These are phyloP conservation scores for Senna tora DNA, from an alignment of 306 rosid genomes.

Conservation along the genomic window DNA sequence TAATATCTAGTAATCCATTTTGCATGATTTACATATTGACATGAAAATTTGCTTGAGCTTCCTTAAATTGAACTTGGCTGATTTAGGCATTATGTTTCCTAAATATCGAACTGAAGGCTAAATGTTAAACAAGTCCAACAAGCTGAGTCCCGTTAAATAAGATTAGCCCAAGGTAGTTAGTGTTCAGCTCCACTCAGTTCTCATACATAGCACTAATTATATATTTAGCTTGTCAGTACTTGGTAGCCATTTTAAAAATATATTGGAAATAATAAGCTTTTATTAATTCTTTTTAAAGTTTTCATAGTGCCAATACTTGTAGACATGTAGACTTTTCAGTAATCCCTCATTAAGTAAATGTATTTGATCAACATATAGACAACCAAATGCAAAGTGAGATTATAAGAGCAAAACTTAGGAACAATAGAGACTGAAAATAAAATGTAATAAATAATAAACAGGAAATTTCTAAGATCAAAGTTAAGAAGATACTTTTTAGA, in stretches of 20 bases:
- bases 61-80: not conserved
- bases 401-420: constrained; percentile 25
- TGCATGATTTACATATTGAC: not conserved
- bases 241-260: constrained; percentile 7
- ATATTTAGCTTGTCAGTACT: not conserved
- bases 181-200: not conserved
- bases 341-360: constrained; percentile 10
- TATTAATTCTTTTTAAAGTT: not conserved
- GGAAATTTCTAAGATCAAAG: constrained; percentile 21
- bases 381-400: constrained; percentile 9
- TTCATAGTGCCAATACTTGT: not conserved
- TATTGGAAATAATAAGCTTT: constrained; percentile 15
- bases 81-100: not conserved
- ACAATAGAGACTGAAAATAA: constrained; percentile 19
- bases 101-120: not conserved
- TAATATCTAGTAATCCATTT: not conserved
- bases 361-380: constrained; percentile 15
- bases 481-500: not conserved
- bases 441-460: constrained; percentile 14
- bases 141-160: not conserved
- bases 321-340: not conserved
- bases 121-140: not conserved
- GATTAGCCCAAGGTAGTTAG: not conserved
- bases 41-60: not conserved
- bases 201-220: not conserved